Evolutionary conservation across 2,329 filamentous ascomycete species (phyloP), one percentile per base, ranked within the genome.

Genomic region (Beauveria sp.): DNA sequence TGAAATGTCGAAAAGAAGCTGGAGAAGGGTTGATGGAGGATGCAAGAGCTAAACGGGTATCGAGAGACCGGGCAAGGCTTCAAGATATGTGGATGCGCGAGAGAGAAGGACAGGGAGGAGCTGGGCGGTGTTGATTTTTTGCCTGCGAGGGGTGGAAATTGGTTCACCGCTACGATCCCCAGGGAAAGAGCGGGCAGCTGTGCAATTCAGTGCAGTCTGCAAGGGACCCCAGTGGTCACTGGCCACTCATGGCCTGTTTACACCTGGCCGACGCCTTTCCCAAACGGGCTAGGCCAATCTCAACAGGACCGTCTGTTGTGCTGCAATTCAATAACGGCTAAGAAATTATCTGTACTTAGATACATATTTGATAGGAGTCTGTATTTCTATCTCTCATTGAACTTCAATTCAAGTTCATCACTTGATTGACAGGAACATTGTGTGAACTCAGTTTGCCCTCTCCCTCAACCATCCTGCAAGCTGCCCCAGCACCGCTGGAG

Each of bases 11-110:
- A 63, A 65, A 63, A 65, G 41, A 61, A 63, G 41, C 34, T 55
- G 30, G 9, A 66, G 14, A 65, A 50, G 56, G 61, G 60, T 63
- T 58, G 50, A 30, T 52, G 64, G 66, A 64, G 66, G 65, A 65
- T 66, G 73, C 66, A 66, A 70, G 64, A 73, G 69, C 69, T 72
- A 67, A 67, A 61, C 66, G 68, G 67, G 70, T 71, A 70, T 71
- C 71, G 71, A 65, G 67, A 68, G 68, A 68, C 68, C 65, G 66
- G 66, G 65, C 62, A 65, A 52, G 63, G 67, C 59, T 61, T 57
- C 62, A 57, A 57, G 62, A 61, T 61, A 61, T 61, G 61, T 56
- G 62, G 67, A 68, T 68, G 67, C 69, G 67, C 67, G 67, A 65
- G 64, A 67, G 65, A 46, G 62, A 66, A 65, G 52, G 61, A 54